A percentile compares a stretch with the other conserved stretches of the same genome.
Conservation (phyloP, 805 yeast species). For the Candida berthetii region DNA sequence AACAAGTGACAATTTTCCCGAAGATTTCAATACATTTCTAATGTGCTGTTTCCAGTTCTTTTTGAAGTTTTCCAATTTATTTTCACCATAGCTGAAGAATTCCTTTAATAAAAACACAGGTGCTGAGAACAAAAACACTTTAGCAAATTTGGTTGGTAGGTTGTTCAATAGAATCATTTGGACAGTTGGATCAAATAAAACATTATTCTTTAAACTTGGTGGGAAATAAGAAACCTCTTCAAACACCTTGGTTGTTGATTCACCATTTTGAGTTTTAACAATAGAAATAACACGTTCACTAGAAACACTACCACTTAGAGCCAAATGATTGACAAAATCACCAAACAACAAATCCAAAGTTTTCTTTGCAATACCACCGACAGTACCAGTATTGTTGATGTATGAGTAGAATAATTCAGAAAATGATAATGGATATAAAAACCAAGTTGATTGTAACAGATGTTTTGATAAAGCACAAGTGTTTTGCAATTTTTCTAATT, state of each 20-base stretch:
- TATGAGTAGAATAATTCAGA: constrained; percentile 11
- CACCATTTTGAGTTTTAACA: background rate
- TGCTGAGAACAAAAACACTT: background rate
- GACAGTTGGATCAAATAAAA: constrained; percentile 6
- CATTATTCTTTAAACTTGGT: background rate
- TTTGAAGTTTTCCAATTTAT: background rate
- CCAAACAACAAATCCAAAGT: background rate
- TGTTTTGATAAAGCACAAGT: background rate
- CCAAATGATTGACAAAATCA: background rate
- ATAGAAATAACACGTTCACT: background rate
- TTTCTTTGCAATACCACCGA: background rate
- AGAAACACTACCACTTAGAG: background rate
- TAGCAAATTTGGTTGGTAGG: constrained; percentile 7
- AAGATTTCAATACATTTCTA: background rate
- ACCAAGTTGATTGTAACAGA: constrained; percentile 4
- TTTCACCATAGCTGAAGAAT: background rate
- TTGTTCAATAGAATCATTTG: constrained; percentile 1
- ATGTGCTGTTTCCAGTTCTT: background rate
- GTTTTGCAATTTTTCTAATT: background rate
- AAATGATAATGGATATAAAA: constrained; percentile 9
- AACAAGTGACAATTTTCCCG: constrained; percentile 2
- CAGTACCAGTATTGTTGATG: constrained; percentile 7
- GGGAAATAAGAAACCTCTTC: background rate
- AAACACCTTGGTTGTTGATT: background rate
- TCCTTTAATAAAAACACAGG: constrained; percentile 6